These are phyloP conservation scores for Podospora bellae-mahoneyi DNA, from an alignment of 495 filamentous ascomycete species.

Conservation along the genomic window DNA sequence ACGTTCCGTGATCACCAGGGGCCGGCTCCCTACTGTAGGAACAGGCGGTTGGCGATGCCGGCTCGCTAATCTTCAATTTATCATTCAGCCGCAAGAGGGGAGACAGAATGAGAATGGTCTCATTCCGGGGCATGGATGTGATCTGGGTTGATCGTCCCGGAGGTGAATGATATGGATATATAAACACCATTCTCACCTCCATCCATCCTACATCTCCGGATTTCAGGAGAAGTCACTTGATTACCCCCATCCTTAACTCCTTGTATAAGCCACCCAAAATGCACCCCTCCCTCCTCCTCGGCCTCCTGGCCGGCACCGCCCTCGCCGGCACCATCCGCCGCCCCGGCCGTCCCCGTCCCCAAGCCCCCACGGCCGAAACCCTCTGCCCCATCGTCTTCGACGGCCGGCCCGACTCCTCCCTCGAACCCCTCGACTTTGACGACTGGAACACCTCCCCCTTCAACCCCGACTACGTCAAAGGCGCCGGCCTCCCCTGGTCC, in stretches of 20 bases:
- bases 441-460: conserved; percentile 40
- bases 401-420: conserved; percentile 38
- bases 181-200: not conserved
- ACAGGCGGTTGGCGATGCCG: conserved; percentile 3
- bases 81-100: not conserved
- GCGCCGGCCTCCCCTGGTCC: conserved; percentile 43
- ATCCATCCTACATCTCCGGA: not conserved
- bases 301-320: conserved; percentile 6
- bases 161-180: not conserved
- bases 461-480: conserved; percentile 48
- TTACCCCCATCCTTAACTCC: not conserved
- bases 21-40: not conserved
- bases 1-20: not conserved
- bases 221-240: not conserved
- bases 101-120: not conserved
- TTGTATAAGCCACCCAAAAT: conserved; percentile 14
- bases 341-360: not conserved
- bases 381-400: conserved; percentile 47
- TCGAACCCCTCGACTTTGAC: conserved; percentile 42
- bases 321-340: conserved; percentile 3
- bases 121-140: not conserved
- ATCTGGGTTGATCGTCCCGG: not conserved
- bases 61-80: not conserved
- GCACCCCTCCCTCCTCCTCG: conserved; percentile 19
- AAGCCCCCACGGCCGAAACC: conserved; percentile 22